These are phyloP conservation scores for Trichoderma harzianum DNA, from an alignment of 2,329 filamentous ascomycete genomes.

Conservation along the genomic window DNA sequence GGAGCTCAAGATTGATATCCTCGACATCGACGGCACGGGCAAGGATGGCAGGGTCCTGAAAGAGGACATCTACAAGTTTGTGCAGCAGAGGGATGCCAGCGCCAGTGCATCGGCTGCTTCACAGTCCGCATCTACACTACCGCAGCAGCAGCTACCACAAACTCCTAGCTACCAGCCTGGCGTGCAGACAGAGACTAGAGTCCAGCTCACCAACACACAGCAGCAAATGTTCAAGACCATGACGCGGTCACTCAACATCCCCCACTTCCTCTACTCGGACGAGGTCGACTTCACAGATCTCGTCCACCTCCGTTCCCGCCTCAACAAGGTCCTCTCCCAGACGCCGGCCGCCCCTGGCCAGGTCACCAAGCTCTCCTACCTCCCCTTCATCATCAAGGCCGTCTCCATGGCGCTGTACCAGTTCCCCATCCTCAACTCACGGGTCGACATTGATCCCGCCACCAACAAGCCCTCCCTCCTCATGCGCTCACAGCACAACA, in stretches of 20 bases:
- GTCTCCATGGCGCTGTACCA: constrained; percentile 78
- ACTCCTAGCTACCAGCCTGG: constrained; percentile 25
- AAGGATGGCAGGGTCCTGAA: constrained; percentile 89
- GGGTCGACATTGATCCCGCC: constrained; percentile 61
- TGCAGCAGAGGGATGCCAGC: constrained; percentile 50
- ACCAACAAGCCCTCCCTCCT: constrained; percentile 69
- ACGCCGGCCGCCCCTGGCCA: constrained; percentile 43
- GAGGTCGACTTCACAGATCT: constrained; percentile 79
- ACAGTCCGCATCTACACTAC: constrained; percentile 11
- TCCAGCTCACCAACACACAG: constrained; percentile 74
- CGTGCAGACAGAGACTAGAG: constrained; percentile 64
- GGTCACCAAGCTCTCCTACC: constrained; percentile 72
- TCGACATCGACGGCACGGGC: constrained; percentile 77
- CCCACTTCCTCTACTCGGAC: constrained; percentile 93
- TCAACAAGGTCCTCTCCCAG: constrained; percentile 62
- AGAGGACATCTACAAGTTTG: constrained; percentile 79
- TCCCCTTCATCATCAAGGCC: constrained; percentile 95
- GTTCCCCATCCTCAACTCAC: constrained; percentile 83
- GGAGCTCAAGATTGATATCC: constrained; percentile 73
- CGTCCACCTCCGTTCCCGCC: constrained; percentile 65
- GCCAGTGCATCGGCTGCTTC: constrained; percentile 24
- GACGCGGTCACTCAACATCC: constrained; percentile 86
- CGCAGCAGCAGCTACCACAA: background rate
- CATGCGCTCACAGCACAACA: constrained; percentile 83
- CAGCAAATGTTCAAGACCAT: constrained; percentile 96